Base-by-base conservation (phyloP, 176 grass and related monocot species). In the Bonia amplexicaulis region DNA sequence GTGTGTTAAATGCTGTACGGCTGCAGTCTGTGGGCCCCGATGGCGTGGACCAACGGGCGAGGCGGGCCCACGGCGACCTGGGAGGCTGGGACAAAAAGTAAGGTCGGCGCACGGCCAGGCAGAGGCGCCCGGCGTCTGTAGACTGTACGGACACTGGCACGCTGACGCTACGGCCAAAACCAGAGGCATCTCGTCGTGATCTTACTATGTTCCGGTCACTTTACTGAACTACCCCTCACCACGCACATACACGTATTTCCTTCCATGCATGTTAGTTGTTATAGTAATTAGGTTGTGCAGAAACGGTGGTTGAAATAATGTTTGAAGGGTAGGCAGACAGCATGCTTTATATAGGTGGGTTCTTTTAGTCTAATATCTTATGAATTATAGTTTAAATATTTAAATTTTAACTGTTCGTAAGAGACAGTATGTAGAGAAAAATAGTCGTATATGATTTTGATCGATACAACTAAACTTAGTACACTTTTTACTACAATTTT, bases 371-470 rank as follows among this genome's bases (percentile, higher is more conserved):
- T 31, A 31, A 31, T 31, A 2, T 31, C 31, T 31, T 3, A 31
- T 31, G 31, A 31, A 2, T 31, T 31, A 3, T 31, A 31, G 31
- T 31, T 31, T 31, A 31, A 31, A 31, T 31, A 31, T 31, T 31
- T 31, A 2, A 31, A 31, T 31, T 31, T 2, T 31, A 2, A 31
- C 31, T 31, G 31, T 31, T 31, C 31, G 31, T 0, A 2, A 31
- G 2, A 31, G 31, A 0, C 2, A 31, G 2, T 2, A 31, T 2
- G 0, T 3, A 31, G 2, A 31, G 31, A 2, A 2, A 31, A 31
- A 31, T 31, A 3, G 2, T 31, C 31, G 0, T 0, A 31, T 31
- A 0, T 31, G 2, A 31, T 31, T 31, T 31, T 31, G 31, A 31
- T 3, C 31, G 31, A 31, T 31, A 31, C 31, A 31, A 31, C 31